Conservation (phyloP, 495 filamentous ascomycete genomes). For the Tuber indicum region DNA sequence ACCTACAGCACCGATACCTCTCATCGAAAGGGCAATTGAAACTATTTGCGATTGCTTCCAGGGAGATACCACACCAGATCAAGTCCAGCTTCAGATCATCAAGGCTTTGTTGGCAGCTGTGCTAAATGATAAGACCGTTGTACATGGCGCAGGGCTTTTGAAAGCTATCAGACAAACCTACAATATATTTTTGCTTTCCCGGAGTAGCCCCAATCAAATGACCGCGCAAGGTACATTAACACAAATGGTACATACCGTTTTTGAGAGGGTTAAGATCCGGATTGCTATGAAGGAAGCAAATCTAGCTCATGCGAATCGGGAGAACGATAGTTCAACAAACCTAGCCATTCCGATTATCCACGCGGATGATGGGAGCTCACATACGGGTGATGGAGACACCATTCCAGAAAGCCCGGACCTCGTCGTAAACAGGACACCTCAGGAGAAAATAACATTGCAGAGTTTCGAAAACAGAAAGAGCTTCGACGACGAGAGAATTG, state of each 20-base stretch:
- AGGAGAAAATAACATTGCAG: conserved; percentile 83
- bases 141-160: conserved; percentile 90
- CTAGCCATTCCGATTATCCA: conserved; percentile 21
- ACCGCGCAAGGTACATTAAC: conserved; percentile 93
- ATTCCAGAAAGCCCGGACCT: conserved; percentile 42
- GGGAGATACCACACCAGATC: conserved; percentile 80
- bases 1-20: conserved; percentile 49
- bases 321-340: conserved; percentile 23
- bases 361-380: conserved; percentile 40
- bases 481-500: conserved; percentile 84
- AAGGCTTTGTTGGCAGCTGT: conserved; percentile 93
- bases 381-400: conserved; percentile 22
- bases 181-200: conserved; percentile 94
- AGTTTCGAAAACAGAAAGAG: conserved; percentile 90
- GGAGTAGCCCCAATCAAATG: conserved; percentile 86
- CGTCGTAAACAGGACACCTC: conserved; percentile 38
- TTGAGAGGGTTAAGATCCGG: conserved; percentile 84
- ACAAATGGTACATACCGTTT: conserved; percentile 98
- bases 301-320: conserved; percentile 12
- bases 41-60: conserved; percentile 99
- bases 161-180: conserved; percentile 99
- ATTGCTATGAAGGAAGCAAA: conserved; percentile 77
- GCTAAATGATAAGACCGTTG: conserved; percentile 94
- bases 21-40: conserved; percentile 97
- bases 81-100: conserved; percentile 95